Base-by-base conservation (phyloP, 257 asterid genomes). In the Henckelia pumila region DNA sequence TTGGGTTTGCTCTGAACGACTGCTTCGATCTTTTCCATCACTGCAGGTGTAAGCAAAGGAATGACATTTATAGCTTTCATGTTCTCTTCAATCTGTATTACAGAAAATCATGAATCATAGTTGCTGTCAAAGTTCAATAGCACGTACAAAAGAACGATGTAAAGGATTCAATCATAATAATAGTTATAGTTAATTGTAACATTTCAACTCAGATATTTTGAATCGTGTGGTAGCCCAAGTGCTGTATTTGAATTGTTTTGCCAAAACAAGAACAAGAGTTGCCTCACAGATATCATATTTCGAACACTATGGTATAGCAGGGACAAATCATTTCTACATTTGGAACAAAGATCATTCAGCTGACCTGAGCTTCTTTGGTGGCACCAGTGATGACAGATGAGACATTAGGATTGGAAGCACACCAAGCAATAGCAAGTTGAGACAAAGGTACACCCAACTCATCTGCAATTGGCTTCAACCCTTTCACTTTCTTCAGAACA, bases 391-490 rank as follows among this genome's bases (percentile, higher is more conserved):
- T 91, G 68, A 94, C 99, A 4, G 98, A 84, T 26, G 98, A 88
- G 61, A 94, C 99, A 68, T 94, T 84, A 26, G 99, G 98, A 80
- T 94, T 94, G 30, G 93, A 74, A 74, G 99, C 99, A 79, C 99
- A 94, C 98, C 98, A 94, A 13, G 98, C 99, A 74, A 94, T 87
- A 21, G 99, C 96, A 62, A 94, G 93, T 78, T 91, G 99, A 64
- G 98, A 75, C 44, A 91, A 72, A 77, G 96, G 73, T 75, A 91
- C 99, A 6, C 88, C 98, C 24, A 91, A 81, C 77, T 87, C 95
- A 6, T 85, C 87, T 0, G 99, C 99, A 63, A 94, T 91, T 33
- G 98, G 99, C 72, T 82, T 87, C 79, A 93, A 59, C 61, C 87
- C 86, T 16, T 81, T 78, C 56, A 90, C 97, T 80, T 90, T 93